Base-by-base conservation (phyloP, 1,284 basidiomycete species). In the Gymnopus androsaceus region DNA sequence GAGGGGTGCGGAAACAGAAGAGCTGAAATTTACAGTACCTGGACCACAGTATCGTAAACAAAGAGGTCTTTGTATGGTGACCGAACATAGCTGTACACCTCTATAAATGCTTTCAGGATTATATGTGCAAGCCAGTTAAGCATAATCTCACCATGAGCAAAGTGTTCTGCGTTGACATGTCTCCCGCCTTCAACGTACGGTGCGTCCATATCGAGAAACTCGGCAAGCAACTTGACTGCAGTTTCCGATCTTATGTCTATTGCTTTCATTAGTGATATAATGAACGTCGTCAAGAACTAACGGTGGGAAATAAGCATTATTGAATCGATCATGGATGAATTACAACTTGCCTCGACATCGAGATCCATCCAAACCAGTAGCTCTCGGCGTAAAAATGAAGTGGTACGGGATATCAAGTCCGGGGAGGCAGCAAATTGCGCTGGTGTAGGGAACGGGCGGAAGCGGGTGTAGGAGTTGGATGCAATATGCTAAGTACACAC, bases 201-300 rank as follows among this genome's bases (percentile, higher is more conserved):
- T 6, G 70, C 68, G 61, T 88, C 88, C 70, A 91, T 79, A 66
- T 95, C 93, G 34, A 95, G 76, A 70, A 94, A 93, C 62, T 94
- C 93, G 11, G 88, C 78, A 4, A 95, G 75, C 9, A 95, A 72
- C 63, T 90, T 87, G 42, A 95, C 79, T 30, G 92, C 88, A 21
- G 87, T 84, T 69, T 95, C 90, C 9, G 92, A 90, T 41, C 93
- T 50, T 38, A 95, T 88, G 71, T 95, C 93, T 55, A 95, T 84
- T 1, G 89, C 80, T 69, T 92, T 90, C 83, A 95, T 90, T 61
- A 95, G 76, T 1, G 90, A 90, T 54, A 94, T 75, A 19, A 86
- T 88, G 72, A 94, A 92, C 1, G 84, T 88, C 11, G 86, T 88
- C 60, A 90, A 75, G 68, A 89, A 89, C 85, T 88, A 56, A 46